phyloP scores from a whole-genome alignment of 345 rosid species.

The Sapria himalayana region DNA sequence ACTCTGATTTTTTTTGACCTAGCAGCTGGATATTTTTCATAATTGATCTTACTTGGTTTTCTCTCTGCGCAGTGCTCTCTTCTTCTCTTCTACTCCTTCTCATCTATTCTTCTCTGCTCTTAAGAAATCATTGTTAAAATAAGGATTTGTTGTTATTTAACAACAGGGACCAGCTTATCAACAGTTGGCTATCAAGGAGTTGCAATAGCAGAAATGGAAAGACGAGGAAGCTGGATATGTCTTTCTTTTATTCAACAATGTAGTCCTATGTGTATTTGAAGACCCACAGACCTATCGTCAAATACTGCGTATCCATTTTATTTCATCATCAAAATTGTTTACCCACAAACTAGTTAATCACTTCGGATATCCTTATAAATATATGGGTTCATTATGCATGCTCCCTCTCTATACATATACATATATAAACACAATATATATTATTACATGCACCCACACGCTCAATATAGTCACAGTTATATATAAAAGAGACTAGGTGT shows the following conservation, averaged over 20 bases:
- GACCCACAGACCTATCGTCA: slow-evolving; percentile 26
- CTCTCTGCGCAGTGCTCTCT: slow-evolving; percentile 45
- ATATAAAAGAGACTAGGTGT: background rate
- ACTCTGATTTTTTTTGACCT: too few relatives aligned
- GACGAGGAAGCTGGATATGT: slow-evolving; percentile 15
- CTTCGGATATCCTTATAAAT: background rate
- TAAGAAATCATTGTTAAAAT: too few relatives aligned
- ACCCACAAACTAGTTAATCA: background rate
- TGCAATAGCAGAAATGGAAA: slow-evolving; percentile 29
- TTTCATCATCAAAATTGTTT: background rate
- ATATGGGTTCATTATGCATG: background rate
- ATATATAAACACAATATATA: background rate
- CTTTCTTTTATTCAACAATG: slow-evolving; percentile 15
- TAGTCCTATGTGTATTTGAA: slow-evolving; percentile 14
- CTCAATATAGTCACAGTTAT: background rate
- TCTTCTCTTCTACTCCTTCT: slow-evolving; percentile 41
- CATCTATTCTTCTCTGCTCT: too few relatives aligned
- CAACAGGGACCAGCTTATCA: slow-evolving; percentile 54
- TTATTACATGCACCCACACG: background rate
- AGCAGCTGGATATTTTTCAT: too few relatives aligned
- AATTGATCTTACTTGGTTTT: slow-evolving; percentile 18
- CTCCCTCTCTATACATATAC: background rate
- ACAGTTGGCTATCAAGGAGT: slow-evolving; percentile 42
- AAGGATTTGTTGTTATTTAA: slow-evolving; percentile 32
- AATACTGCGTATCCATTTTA: slow-evolving; percentile 14